phyloP scores from a whole-genome alignment of 108 stramenopile species.

The Chaetoceros muelleri region DNA sequence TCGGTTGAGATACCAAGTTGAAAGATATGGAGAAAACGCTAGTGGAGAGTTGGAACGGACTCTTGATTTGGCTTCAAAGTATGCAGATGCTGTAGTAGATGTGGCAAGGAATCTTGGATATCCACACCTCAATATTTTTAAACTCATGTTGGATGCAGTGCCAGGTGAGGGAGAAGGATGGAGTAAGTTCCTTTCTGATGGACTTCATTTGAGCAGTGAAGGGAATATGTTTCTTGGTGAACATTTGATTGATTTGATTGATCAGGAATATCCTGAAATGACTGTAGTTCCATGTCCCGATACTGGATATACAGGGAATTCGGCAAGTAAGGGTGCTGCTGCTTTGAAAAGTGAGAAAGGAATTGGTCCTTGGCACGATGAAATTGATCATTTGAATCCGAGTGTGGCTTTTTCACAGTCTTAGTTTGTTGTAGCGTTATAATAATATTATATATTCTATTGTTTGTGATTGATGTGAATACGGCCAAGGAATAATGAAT shows the following conservation, averaged over 20 bases:
- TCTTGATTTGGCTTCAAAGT: slow-evolving; percentile 33
- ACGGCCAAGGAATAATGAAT: too few relatives aligned
- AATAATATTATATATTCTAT: too few relatives aligned
- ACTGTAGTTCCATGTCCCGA: slow-evolving; percentile 35
- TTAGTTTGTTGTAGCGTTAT: too few relatives aligned
- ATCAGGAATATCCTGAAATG: slow-evolving; percentile 30
- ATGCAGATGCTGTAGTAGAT: slow-evolving; percentile 35
- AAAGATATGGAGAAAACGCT: slow-evolving; percentile 50
- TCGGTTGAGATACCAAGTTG: slow-evolving; percentile 37
- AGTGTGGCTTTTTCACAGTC: slow-evolving; percentile 33
- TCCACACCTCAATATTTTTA: slow-evolving; percentile 41
- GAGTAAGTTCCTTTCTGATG: slow-evolving; percentile 47
- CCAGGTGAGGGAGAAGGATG: slow-evolving; percentile 12
- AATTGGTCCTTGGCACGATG: slow-evolving; percentile 65
- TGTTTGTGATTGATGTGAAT: too few relatives aligned
- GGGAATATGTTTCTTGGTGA: slow-evolving; percentile 49
- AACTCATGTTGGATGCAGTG: slow-evolving; percentile 26
- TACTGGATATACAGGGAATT: slow-evolving; percentile 52
- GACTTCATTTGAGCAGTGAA: slow-evolving; percentile 53
- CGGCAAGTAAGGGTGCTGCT: slow-evolving; percentile 32
- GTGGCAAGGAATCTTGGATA: slow-evolving; percentile 34
- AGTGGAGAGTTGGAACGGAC: slow-evolving; percentile 49
- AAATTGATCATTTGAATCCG: slow-evolving; percentile 47
- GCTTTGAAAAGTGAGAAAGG: slow-evolving; percentile 17
- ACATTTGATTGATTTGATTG: slow-evolving; percentile 27